Base-by-base conservation (phyloP, 768 basidiomycete genomes). In the Russula abietina region DNA sequence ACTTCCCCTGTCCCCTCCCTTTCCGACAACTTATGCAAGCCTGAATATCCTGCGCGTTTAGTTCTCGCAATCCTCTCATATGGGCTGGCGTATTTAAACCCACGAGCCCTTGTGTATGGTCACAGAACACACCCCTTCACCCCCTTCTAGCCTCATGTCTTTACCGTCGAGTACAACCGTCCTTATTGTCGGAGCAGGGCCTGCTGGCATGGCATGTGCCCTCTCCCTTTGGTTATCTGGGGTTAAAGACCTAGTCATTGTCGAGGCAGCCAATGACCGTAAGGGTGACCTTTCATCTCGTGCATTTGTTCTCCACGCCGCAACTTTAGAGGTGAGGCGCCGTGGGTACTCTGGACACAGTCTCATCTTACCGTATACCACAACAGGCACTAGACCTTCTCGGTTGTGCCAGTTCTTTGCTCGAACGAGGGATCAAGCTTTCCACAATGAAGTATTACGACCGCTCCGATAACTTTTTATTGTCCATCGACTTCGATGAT, bases 181-280 rank as follows among this genome's bases (percentile, higher is more conserved):
- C 32, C 76, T 82, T 55, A 74, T 83, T 28, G 76, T 83, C 11
- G 81, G 80, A 32, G 79, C 79, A 28, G 81, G 82, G 19, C 82
- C 82, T 26, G 68, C 75, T 0, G 82, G 82, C 9, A 76, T 83
- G 55, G 72, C 78, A 0, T 70, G 75, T 50, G 82, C 81, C 26
- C 68, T 81, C 17, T 76, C 81, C 19, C 76, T 83, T 7, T 67
- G 72, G 19, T 71, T 76, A 12, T 75, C 80, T n/a, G 77, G 77
- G 2, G 74, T 75, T 48, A 69, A 61, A 32, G 76, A 81, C 39
- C 61, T 83, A 70, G 58, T 77, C 17, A 70, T 81, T 17, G 79
- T 82, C 2, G 81, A 83, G 56, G 74, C 73, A 30, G 26, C 69
- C 5, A 30, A 56, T 0, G 58, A 73, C n/a, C 75, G 75, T 30